Base-by-base conservation (phyloP, 495 filamentous ascomycete species). In the Xylaria sp. region DNA sequence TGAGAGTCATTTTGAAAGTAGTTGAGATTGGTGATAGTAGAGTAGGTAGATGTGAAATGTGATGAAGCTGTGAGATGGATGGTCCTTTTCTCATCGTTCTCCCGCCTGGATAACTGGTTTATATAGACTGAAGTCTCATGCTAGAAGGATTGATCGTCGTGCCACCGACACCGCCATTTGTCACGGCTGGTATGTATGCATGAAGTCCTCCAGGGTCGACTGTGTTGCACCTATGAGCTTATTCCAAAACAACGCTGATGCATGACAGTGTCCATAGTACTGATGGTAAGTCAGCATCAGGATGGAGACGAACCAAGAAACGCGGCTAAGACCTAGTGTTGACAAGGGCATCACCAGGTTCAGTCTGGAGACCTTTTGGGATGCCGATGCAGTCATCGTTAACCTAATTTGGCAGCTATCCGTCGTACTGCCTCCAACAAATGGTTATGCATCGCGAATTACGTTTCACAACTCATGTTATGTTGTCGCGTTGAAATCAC, bases 121-220 rank as follows among this genome's bases (percentile, higher is more conserved):
- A 68, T 68, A 68, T 68, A 68, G 66, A 68, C 66, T 41, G 50
- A 59, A 24, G 21, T 46, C 24, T 46, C 40, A 15, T 46, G 21
- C 50, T 1, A 26, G 33, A 46, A 52, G 66, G 66, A 68, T 57
- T 68, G 66, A 68, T 68, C 66, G 66, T 68, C 66, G 37, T 68
- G 15, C 50, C 21, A 59, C 37, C 66, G 66, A 68, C 66, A 68
- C 66, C 66, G 66, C 66, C 66, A 68, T 68, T 68, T 68, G 65
- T 68, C 65, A 68, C 65, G 37, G 26, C 65, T 68, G 15, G 50
- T 15, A 59, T 12, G 15, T 68, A 21, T 46, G 66, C 66, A 68
- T 68, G 40, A 68, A 68, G 50, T 68, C 26, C 66, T 35, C 52
- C 21, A 59, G 52, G 64, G 66, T 59, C 52, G 40, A 5, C 33